Evolutionary conservation across 257 asterid species (phyloP).

Genomic region (Eustoma russellianum): DNA sequence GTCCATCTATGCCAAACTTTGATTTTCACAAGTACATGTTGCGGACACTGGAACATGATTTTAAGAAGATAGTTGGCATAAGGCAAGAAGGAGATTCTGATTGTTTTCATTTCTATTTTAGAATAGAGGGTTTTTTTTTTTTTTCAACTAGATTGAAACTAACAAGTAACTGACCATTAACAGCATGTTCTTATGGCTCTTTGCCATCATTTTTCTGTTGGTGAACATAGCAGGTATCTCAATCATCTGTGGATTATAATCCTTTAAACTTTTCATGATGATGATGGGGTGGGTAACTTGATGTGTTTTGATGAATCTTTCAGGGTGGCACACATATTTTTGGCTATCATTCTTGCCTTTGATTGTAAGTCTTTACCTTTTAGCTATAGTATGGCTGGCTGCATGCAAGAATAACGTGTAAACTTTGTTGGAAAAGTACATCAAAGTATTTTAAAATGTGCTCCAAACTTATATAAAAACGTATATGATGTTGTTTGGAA

Average conservation of each 20-base stretch:
- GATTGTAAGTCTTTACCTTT: constrained; percentile 32
- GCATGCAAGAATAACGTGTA: no score
- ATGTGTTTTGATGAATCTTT: constrained; percentile 10
- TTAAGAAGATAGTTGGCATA: constrained; percentile 73
- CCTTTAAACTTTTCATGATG: not conserved
- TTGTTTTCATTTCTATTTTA: not conserved
- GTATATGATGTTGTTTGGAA: no score
- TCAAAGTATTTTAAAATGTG: no score
- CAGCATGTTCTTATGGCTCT: constrained; percentile 95
- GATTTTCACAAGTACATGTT: constrained; percentile 68
- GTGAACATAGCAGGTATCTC: constrained; percentile 66
- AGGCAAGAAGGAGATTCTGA: constrained; percentile 28
- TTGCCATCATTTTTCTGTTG: constrained; percentile 71
- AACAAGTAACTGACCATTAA: constrained; percentile 11
- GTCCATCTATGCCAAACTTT: constrained; percentile 37
- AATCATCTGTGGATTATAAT: no score
- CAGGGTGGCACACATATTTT: constrained; percentile 92
- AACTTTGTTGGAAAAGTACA: no score
- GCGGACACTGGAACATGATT: constrained; percentile 70
- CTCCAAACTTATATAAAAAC: no score
- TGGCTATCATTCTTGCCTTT: constrained; percentile 90
- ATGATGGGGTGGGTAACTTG: not conserved
- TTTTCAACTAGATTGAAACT: no score
- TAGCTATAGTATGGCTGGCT: no score
- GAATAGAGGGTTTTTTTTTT: no score